Percentiles rank a stretch among this genome's conserved stretches.
These are phyloP conservation scores for Allium sativum DNA, from an alignment of 106 monocot species.

Conservation along the genomic window DNA sequence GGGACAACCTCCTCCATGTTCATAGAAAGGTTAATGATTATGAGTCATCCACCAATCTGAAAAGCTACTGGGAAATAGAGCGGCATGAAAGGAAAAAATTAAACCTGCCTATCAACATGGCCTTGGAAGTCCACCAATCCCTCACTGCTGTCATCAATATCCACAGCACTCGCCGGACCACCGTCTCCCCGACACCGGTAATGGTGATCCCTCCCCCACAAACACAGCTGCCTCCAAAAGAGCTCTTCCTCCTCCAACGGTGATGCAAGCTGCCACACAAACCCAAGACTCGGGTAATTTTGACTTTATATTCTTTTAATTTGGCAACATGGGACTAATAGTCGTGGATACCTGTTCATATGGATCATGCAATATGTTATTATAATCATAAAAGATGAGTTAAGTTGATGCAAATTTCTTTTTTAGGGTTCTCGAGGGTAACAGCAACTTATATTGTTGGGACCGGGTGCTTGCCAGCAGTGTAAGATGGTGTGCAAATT, in stretches of 20 bases:
- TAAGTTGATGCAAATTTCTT: not conserved
- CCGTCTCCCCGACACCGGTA: slow-evolving; percentile 2
- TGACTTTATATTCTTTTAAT: not conserved
- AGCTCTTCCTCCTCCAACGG: not conserved
- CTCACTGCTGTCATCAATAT: slow-evolving; percentile 54
- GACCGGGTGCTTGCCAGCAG: no score
- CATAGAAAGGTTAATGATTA: slow-evolving; percentile 59
- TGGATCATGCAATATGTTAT: not conserved
- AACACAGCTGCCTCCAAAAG: no score
- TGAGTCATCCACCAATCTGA: slow-evolving; percentile 7
- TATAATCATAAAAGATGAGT: not conserved
- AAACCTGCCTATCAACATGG: slow-evolving; percentile 67
- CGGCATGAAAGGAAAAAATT: slow-evolving; percentile 12
- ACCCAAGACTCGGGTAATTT: not conserved
- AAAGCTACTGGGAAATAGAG: slow-evolving; percentile 55
- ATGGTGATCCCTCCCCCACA: slow-evolving; percentile 6
- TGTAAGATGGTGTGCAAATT: no score
- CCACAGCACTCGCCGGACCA: slow-evolving; percentile 29
- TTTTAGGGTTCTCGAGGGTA: not conserved
- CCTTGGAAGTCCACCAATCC: slow-evolving; percentile 56
- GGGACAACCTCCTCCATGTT: slow-evolving; percentile 57
- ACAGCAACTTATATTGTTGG: not conserved
- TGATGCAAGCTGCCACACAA: not conserved
- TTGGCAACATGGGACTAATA: not conserved
- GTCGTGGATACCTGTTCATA: not conserved